Base-by-base conservation (phyloP, 73 alveolate genomes). In the Durusdinium trenchii region DNA sequence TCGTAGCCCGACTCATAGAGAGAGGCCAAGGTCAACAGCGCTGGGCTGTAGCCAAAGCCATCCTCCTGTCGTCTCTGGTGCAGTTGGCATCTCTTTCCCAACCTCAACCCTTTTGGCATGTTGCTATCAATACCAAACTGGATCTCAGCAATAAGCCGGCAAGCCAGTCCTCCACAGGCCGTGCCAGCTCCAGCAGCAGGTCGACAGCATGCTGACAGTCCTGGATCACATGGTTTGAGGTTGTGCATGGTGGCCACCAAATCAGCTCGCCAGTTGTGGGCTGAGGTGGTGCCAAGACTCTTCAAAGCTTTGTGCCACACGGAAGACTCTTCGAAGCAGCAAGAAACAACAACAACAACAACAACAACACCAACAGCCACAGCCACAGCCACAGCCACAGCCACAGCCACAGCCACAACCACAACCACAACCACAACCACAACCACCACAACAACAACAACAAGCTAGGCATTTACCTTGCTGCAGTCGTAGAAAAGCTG, bases 1-100 rank as follows among this genome's bases (percentile, higher is more conserved):
- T 60, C 95, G 51, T 52, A 87, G 47, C 95, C 95, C 36, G 71
- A 43, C 62, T 89, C 96, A n/a, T 64, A 89, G 18, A 89, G 73
- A 42, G 96, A 89, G 50, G 86, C 96, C 45, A 89, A 67, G 54
- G 96, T 89, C 86, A 89, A 69, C 86, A 89, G 96, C 42, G 96
- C 96, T 0, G 96, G 96, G 43, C 86, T 46, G 43, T 64, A 89
- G 73, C 96, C 96, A 18, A 89, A 89, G 75, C 96, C 96, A 26
- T 67, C 86, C 96, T 89, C 96, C 96, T 86, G n/a, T 30, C 32
- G 69, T 12, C 23, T 12, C 23, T 12, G 69, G 69, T 57, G 69
- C 12, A 16, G 69, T 12, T 16, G 12, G 69, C 32, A 57, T 57
- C 32, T 23, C 23, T 12, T 57, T 12, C 69, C 69, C 23, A 12